These are phyloP conservation scores for Xylaria digitata DNA, from an alignment of 2,329 filamentous ascomycete genomes.

Conservation along the genomic window DNA sequence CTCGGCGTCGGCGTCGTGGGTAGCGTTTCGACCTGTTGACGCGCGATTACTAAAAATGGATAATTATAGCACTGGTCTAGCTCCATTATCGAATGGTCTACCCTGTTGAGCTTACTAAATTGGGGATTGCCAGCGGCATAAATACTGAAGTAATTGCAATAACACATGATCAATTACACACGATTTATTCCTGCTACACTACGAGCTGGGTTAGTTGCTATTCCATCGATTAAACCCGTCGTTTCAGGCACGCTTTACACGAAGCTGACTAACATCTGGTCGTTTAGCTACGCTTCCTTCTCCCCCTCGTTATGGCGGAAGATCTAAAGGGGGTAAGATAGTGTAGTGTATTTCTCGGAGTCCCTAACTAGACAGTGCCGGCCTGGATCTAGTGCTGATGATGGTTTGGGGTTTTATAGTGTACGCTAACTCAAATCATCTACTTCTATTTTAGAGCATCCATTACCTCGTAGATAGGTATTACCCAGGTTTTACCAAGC, in stretches of 20 bases:
- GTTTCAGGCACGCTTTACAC: neutral
- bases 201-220: neutral
- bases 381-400: no score
- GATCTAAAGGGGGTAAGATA: no score
- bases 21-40: slow-evolving; percentile 2
- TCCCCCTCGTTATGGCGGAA: no score
- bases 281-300: no score
- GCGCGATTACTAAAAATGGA: slow-evolving; percentile 33
- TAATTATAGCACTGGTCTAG: slow-evolving; percentile 35
- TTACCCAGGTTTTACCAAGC: no score
- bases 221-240: neutral
- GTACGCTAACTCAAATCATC: slow-evolving; percentile 1
- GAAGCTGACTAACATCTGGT: neutral
- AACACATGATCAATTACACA: neutral
- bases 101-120: slow-evolving; percentile 35
- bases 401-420: no score
- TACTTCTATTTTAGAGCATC: neutral
- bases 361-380: no score
- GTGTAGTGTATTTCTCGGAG: no score
- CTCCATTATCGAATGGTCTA: slow-evolving; percentile 28
- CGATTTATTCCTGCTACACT: neutral
- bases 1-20: slow-evolving; percentile 5
- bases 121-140: slow-evolving; percentile 19
- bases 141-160: slow-evolving; percentile 10
- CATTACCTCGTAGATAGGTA: no score